Percentiles rank a stretch among this genome's conserved stretches.
Conservation (phyloP, 305 asterid species). For the Fraxinus xanthoxyloides region DNA sequence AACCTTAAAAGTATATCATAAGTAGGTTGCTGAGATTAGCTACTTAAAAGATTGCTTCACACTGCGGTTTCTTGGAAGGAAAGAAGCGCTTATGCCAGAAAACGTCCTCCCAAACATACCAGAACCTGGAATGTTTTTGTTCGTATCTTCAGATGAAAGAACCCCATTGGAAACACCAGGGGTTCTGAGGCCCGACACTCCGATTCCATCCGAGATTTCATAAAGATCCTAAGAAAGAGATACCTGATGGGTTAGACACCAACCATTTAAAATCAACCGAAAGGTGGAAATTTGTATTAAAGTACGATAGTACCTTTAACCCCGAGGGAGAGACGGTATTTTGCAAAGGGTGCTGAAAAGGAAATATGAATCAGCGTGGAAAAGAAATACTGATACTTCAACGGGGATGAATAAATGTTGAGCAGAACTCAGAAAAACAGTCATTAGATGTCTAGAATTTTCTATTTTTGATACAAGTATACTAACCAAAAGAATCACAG, state of each 20-base stretch:
- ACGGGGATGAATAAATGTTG: not conserved
- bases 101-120: slow-evolving; percentile 45
- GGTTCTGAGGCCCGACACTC: slow-evolving; percentile 28
- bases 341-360: slow-evolving; percentile 29
- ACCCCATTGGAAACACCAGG: slow-evolving; percentile 23
- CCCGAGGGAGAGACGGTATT: slow-evolving; percentile 50
- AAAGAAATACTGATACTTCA: not conserved
- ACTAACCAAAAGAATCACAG: not conserved
- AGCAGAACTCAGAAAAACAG: not conserved
- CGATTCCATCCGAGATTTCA: slow-evolving; percentile 42
- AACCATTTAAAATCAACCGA: not conserved
- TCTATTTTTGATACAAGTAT: not conserved
- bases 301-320: slow-evolving; percentile 49
- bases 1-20: not conserved
- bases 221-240: slow-evolving; percentile 37
- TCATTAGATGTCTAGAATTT: not conserved
- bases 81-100: slow-evolving; percentile 32
- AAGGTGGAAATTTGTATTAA: not conserved
- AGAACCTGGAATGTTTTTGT: slow-evolving; percentile 27
- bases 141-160: slow-evolving; percentile 39
- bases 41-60: slow-evolving; percentile 53
- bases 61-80: slow-evolving; percentile 58
- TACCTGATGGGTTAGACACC: not conserved
- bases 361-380: not conserved
- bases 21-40: slow-evolving; percentile 8